Percentiles rank a stretch among this genome's conserved stretches.
These are phyloP conservation scores for Hypomyces rosellus DNA, from an alignment of 2,329 filamentous ascomycete genomes.

Conservation along the genomic window DNA sequence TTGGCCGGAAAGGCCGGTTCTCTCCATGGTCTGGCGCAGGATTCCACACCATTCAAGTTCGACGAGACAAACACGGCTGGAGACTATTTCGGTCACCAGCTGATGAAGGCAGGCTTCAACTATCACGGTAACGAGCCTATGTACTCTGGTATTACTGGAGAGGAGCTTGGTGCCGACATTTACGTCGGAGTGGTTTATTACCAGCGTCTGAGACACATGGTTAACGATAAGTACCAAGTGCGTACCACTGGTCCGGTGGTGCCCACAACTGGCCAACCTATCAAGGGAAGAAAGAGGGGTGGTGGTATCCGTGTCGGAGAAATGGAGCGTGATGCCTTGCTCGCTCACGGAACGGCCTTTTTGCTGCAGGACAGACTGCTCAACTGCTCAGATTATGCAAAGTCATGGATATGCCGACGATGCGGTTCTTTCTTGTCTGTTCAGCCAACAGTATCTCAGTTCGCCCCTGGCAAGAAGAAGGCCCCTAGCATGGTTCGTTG, in stretches of 20 bases:
- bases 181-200: constrained; percentile 98
- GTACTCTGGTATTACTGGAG: constrained; percentile 94
- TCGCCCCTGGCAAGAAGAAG: constrained; percentile 54
- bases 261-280: constrained; percentile 84
- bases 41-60: constrained; percentile 92
- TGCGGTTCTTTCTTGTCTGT: constrained; percentile 90
- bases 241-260: constrained; percentile 92
- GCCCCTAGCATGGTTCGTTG: constrained; percentile 68
- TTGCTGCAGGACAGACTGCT: constrained; percentile 89
- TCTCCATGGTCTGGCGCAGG: constrained; percentile 90
- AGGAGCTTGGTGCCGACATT: constrained; percentile 90
- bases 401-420: constrained; percentile 79
- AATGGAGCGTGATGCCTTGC: constrained; percentile 94
- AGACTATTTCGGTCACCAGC: constrained; percentile 93
- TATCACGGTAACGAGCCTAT: constrained; percentile 98
- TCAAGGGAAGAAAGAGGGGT: constrained; percentile 93
- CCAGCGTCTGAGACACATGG: constrained; percentile 97
- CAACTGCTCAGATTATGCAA: constrained; percentile 93
- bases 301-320: constrained; percentile 98
- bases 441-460: constrained; percentile 67
- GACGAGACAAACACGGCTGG: constrained; percentile 85
- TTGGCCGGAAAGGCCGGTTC: constrained; percentile 92
- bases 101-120: constrained; percentile 93
- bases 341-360: constrained; percentile 93
- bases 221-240: constrained; percentile 99